Evolutionary conservation across 306 rosid genomes (phyloP), one percentile per base, ranked within the genome.

Genomic region (Quercus mongolica): DNA sequence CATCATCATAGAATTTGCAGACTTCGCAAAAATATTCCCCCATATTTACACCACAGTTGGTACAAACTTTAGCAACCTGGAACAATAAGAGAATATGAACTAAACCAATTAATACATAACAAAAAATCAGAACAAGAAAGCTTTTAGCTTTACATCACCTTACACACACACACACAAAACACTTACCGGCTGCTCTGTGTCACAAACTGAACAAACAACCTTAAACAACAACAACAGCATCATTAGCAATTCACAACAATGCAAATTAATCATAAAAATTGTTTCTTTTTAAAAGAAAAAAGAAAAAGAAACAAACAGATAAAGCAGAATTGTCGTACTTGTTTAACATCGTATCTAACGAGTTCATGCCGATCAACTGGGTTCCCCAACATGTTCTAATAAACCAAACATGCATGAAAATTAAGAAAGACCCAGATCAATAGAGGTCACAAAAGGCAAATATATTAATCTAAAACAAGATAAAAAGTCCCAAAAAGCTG

Each of bases 191-290:
- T 96, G 99, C 90, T 95, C 99, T 63, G 99, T 89, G 84, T 93
- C 99, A 78, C 99, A 96, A 80, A 91, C 97, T 23, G 96, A 78
- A 81, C 98, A 95, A 83, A 95, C 88, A 75, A 95, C 96, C 98
- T 95, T 94, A 83, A 86, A 83, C 80, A 20, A 52, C 73, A 84
- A 76, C 75, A 69, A 71, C 75, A 46, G 35, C 26, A 54, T 62
- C 8, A 44, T 49, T 62, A 74, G 56, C 9, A 74, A 35, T 33
- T 73, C 70, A 23, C 30, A 20, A 69, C 25, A 9, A 10, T 21
- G 20, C 0, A 30, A 10, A 65, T 1, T 63, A 44, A 15, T 1
- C 35, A 71, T 13, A 49, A 69, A 35, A 71, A 49, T 49, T 13
- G 17, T 49, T 10, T 49, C 17, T 54, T 54, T 17, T 20, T 68